These are phyloP conservation scores for Coemansia sp. DNA, from an alignment of 192 early-diverging fungal genomes.

Conservation along the genomic window DNA sequence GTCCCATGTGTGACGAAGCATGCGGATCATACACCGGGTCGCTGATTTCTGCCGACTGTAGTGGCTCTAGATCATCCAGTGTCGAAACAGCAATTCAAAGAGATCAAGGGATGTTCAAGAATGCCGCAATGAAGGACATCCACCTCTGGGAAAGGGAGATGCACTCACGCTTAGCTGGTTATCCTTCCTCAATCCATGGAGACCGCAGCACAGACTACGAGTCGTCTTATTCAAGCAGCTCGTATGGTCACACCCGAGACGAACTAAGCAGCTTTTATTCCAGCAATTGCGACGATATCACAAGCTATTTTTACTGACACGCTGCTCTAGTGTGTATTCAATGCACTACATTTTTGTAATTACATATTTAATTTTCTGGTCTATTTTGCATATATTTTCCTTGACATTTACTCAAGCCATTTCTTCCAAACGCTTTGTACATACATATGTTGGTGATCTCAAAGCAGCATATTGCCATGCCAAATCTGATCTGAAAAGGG, in stretches of 20 bases:
- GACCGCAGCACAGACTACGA: constrained; percentile 30
- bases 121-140: constrained; percentile 24
- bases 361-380: not conserved
- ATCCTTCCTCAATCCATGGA: constrained; percentile 9
- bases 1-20: not conserved
- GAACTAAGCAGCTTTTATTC: constrained; percentile 27
- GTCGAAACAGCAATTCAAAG: not conserved
- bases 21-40: not conserved
- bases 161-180: constrained; percentile 19
- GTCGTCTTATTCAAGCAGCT: constrained; percentile 14
- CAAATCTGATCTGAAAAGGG: not conserved
- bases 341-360: not conserved
- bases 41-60: not conserved
- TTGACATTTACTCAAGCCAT: too few species aligned
- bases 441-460: too few species aligned
- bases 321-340: not conserved
- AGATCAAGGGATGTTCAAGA: constrained; percentile 24
- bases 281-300: constrained; percentile 25
- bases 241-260: constrained; percentile 20
- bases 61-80: not conserved
- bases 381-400: not conserved
- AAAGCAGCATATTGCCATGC: too few species aligned
- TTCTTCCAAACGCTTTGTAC: too few species aligned
- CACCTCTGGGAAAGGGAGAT: constrained; percentile 45
- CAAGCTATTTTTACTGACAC: constrained; percentile 35